Evolutionary conservation across 2,329 filamentous ascomycete species (phyloP).

Genomic region (Colletotrichum lini): DNA sequence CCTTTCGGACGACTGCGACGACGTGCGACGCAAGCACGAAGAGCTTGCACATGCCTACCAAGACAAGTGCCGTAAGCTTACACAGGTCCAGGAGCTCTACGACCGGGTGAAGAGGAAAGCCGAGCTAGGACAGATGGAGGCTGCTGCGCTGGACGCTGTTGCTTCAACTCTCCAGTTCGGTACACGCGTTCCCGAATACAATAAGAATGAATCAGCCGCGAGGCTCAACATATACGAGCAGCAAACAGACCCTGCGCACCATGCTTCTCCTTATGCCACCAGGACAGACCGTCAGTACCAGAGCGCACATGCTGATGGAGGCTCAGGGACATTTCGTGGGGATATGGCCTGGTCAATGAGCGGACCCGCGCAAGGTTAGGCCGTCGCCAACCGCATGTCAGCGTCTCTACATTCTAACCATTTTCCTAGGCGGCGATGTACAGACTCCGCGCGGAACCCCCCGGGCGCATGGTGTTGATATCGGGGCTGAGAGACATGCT

Average conservation of each 20-base stretch:
- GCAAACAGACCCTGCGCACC: slow-evolving; percentile 3
- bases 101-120: slow-evolving; percentile 71
- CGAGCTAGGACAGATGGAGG: slow-evolving; percentile 68
- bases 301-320: not conserved
- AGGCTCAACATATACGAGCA: slow-evolving; percentile 17
- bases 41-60: slow-evolving; percentile 77
- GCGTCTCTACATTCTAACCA: not conserved
- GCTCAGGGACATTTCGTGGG: not conserved
- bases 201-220: not conserved
- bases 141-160: slow-evolving; percentile 62
- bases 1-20: slow-evolving; percentile 73
- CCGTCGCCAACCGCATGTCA: no score
- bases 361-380: slow-evolving; percentile 43
- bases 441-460: slow-evolving; percentile 47
- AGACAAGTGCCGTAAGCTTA: slow-evolving; percentile 79
- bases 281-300: not conserved
- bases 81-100: slow-evolving; percentile 77
- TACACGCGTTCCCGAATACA: not conserved
- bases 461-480: slow-evolving; percentile 47
- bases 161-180: slow-evolving; percentile 16
- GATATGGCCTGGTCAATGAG: slow-evolving; percentile 34
- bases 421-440: slow-evolving; percentile 47
- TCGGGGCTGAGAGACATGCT: slow-evolving; percentile 42
- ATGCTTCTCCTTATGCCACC: not conserved
- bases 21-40: slow-evolving; percentile 78